Evolutionary conservation across 78 protist species (phyloP).

Genomic region (Goniomonas avonlea): DNA sequence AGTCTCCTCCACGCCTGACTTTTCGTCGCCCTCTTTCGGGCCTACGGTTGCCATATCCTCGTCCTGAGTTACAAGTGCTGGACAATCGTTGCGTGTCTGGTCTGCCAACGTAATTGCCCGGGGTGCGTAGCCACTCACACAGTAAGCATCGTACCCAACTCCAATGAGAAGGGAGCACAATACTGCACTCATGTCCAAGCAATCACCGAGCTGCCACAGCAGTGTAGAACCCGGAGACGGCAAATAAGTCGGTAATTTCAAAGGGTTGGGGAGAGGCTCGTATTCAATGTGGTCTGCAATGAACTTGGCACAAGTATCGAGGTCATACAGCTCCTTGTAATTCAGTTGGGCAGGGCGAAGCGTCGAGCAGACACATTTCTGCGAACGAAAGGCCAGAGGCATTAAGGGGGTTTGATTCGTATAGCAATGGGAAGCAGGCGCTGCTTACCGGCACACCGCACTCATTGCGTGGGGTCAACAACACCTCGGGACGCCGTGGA

Average conservation of each 20-base stretch:
- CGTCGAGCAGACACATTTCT: slow-evolving; percentile 49
- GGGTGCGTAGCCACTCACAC: slow-evolving; percentile 59
- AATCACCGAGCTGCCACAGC: slow-evolving; percentile 51
- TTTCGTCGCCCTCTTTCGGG: no score
- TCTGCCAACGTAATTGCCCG: background rate
- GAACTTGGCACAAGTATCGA: slow-evolving; percentile 36
- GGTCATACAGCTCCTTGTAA: slow-evolving; percentile 38
- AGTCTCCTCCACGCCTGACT: background rate
- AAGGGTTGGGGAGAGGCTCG: slow-evolving; percentile 35
- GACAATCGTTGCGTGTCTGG: background rate
- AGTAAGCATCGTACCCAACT: slow-evolving; percentile 68
- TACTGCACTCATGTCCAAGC: slow-evolving; percentile 43
- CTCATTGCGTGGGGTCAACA: background rate
- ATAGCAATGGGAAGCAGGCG: background rate
- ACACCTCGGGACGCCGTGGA: background rate
- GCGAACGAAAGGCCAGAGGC: no score
- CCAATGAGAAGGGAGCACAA: slow-evolving; percentile 60
- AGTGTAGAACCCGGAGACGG: slow-evolving; percentile 43
- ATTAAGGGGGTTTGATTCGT: no score
- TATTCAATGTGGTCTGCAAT: slow-evolving; percentile 50
- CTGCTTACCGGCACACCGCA: background rate
- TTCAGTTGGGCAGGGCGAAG: slow-evolving; percentile 56
- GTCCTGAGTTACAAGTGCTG: background rate
- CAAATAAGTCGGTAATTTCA: background rate
- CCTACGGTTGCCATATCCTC: background rate